Evolutionary conservation across 345 rosid genomes (phyloP).

Genomic region (Aquilaria malaccensis): DNA sequence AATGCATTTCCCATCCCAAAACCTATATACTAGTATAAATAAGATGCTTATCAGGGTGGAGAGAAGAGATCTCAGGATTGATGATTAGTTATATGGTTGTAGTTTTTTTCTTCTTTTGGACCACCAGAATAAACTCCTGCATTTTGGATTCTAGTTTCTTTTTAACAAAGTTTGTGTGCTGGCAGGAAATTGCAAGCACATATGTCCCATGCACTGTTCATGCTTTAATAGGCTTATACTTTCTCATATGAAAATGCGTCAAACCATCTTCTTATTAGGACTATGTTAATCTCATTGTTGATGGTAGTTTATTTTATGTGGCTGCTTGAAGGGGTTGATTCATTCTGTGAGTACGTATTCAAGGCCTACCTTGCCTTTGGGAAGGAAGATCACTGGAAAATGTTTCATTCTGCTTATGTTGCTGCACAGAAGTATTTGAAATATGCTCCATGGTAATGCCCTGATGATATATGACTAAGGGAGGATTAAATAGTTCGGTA

Average conservation of each 20-base stretch:
- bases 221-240: too few relatives aligned
- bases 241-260: too few relatives aligned
- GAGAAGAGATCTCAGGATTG: background rate
- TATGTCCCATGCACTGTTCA: too few relatives aligned
- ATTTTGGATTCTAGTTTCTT: background rate
- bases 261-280: background rate
- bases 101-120: background rate
- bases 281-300: conserved; percentile 23
- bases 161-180: too few relatives aligned
- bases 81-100: background rate
- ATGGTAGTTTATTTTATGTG: conserved; percentile 10
- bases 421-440: conserved; percentile 91
- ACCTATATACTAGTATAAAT: too few relatives aligned
- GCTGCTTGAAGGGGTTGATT: conserved; percentile 76
- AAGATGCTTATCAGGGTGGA: too few relatives aligned
- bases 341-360: conserved; percentile 87
- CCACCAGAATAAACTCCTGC: background rate
- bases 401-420: conserved; percentile 89
- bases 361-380: conserved; percentile 94
- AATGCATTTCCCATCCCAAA: too few relatives aligned
- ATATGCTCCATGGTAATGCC: conserved; percentile 79
- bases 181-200: too few relatives aligned
- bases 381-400: conserved; percentile 92
- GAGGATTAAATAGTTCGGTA: too few relatives aligned
- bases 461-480: too few relatives aligned